Evolutionary conservation across 345 rosid species (phyloP).

Genomic region (Eucalyptus leucophloia): DNA sequence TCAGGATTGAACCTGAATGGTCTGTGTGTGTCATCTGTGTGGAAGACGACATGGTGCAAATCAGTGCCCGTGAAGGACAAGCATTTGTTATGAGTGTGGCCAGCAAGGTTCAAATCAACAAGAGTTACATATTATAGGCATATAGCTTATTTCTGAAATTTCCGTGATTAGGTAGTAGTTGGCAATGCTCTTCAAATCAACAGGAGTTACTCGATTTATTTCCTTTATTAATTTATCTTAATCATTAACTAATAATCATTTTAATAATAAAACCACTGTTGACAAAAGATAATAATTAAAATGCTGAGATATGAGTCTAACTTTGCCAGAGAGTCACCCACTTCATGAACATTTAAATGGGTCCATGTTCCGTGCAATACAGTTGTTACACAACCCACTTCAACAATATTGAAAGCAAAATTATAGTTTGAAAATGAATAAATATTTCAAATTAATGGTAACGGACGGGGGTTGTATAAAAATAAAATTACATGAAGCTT

Average conservation of each 20-base stretch:
- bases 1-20: too few species aligned
- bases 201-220: not conserved
- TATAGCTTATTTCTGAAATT: too few species aligned
- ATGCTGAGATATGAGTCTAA: not conserved
- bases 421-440: not conserved
- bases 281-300: not conserved
- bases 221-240: too few species aligned
- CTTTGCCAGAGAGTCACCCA: not conserved
- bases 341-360: not conserved
- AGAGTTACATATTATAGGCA: too few species aligned
- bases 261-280: not conserved
- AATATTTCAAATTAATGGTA: not conserved
- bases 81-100: too few species aligned
- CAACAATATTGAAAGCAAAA: not conserved
- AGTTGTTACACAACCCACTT: not conserved
- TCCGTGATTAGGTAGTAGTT: too few species aligned
- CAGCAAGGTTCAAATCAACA: too few species aligned
- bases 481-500: not conserved
- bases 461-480: not conserved
- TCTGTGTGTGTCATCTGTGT: too few species aligned
- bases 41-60: too few species aligned
- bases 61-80: too few species aligned
- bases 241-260: too few species aligned
- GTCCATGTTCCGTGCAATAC: not conserved
- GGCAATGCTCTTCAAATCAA: too few species aligned